phyloP scores from a whole-genome alignment of 2,329 filamentous ascomycete species.

The Pseudogymnoascus sp. region DNA sequence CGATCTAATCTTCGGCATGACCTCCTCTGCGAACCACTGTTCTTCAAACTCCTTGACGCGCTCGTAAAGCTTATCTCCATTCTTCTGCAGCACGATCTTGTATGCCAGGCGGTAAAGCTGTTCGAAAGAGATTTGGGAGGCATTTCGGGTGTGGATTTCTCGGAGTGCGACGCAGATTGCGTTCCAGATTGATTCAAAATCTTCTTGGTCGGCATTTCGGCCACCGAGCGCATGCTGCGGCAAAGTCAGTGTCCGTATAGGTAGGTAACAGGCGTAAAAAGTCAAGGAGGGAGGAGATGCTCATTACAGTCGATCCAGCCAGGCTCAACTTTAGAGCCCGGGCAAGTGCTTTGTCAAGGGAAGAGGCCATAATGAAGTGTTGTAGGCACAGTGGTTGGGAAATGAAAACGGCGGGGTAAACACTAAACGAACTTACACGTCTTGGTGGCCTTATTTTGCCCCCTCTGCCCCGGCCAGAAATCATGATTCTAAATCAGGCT shows the following conservation, averaged over 20 bases:
- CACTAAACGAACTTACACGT: conserved; percentile 44
- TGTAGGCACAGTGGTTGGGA: background rate
- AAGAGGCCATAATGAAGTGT: background rate
- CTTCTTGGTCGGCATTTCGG: conserved; percentile 39
- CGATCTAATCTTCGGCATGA: conserved; percentile 60
- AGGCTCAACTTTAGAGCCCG: background rate
- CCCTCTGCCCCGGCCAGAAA: conserved; percentile 40
- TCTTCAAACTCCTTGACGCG: conserved; percentile 74
- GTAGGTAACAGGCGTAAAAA: background rate
- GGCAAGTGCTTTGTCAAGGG: background rate
- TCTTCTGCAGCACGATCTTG: conserved; percentile 84
- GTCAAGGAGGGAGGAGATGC: no score
- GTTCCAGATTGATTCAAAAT: conserved; percentile 82
- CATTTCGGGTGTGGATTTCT: conserved; percentile 89
- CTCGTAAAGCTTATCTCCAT: conserved; percentile 73
- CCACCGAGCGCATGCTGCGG: conserved; percentile 1
- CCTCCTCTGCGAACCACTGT: conserved; percentile 66
- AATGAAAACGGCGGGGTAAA: background rate
- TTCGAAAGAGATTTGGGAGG: conserved; percentile 85
- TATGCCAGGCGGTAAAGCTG: conserved; percentile 91
- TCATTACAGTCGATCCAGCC: background rate
- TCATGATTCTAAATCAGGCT: conserved; percentile 31
- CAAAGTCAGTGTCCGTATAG: background rate
- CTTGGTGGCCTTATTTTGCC: conserved; percentile 60
- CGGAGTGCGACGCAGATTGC: conserved; percentile 66